Conservation (phyloP, 257 asterid species). For the Apocynum venetum region DNA sequence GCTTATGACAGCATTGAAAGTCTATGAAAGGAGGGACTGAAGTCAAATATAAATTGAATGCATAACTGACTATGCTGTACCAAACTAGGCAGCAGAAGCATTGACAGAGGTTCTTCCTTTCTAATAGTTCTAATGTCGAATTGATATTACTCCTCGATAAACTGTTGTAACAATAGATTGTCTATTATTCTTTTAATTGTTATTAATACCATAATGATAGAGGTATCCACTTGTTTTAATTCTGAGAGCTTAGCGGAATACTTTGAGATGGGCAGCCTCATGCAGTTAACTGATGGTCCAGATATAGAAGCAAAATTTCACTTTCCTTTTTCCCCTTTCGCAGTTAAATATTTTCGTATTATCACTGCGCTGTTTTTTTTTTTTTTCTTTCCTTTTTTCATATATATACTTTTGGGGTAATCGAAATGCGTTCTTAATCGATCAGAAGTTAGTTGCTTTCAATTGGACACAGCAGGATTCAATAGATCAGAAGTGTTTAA, state of each 20-base stretch:
- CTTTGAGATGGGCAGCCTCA: background rate
- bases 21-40: conserved; percentile 47
- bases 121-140: background rate
- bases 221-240: background rate
- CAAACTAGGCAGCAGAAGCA: background rate
- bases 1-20: conserved; percentile 53
- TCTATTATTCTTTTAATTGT: conserved; percentile 2
- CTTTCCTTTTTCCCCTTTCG: background rate
- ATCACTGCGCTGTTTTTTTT: too few species aligned
- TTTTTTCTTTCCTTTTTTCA: too few species aligned
- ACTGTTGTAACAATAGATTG: conserved; percentile 14
- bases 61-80: conserved; percentile 1
- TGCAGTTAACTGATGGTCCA: background rate
- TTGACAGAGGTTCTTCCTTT: background rate
- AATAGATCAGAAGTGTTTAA: too few species aligned
- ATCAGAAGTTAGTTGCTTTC: too few species aligned
- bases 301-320: background rate
- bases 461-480: too few species aligned
- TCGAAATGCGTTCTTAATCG: too few species aligned
- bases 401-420: too few species aligned
- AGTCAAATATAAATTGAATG: conserved; percentile 47
- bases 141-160: background rate
- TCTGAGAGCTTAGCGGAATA: background rate
- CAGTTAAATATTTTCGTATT: too few species aligned
- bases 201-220: background rate